Evolutionary conservation across 1,139 yeast genomes (phyloP).

Genomic region (Saccharomyces hybrid): DNA sequence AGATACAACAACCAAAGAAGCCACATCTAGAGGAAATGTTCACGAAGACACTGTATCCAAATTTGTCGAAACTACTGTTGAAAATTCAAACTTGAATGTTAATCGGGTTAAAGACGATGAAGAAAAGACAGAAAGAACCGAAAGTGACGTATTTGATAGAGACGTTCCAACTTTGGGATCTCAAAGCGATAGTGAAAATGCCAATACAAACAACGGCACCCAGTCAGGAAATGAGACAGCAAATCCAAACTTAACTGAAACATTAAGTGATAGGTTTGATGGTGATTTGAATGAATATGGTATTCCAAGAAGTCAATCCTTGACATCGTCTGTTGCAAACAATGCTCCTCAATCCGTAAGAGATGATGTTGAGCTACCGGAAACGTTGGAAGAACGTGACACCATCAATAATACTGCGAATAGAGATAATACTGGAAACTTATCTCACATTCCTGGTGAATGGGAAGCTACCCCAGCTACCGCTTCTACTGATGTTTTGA

Average conservation of each 20-base stretch:
- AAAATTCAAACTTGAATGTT: constrained; percentile 15
- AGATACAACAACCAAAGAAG: neutral
- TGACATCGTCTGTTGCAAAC: constrained; percentile 85
- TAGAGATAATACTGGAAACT: constrained; percentile 8
- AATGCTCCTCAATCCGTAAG: constrained; percentile 77
- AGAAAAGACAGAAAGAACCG: constrained; percentile 18
- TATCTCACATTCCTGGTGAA: constrained; percentile 17
- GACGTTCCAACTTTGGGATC: constrained; percentile 32
- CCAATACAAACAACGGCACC: constrained; percentile 14
- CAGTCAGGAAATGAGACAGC: constrained; percentile 29
- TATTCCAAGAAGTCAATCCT: constrained; percentile 58
- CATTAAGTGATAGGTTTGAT: constrained; percentile 27
- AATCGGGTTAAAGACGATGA: constrained; percentile 19
- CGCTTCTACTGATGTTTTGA: constrained; percentile 1
- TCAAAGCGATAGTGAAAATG: constrained; percentile 33
- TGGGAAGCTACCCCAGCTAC: constrained; percentile 8
- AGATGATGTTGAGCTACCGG: constrained; percentile 30
- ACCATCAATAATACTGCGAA: constrained; percentile 8
- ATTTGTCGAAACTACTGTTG: constrained; percentile 21
- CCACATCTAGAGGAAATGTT: neutral
- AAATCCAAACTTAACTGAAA: constrained; percentile 12
- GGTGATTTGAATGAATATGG: constrained; percentile 31
- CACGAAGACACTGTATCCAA: constrained; percentile 20
- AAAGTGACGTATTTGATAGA: constrained; percentile 29
- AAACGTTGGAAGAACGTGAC: constrained; percentile 12